Conservation (phyloP, 768 basidiomycete species). For the Vishniacozyma victoriae region DNA sequence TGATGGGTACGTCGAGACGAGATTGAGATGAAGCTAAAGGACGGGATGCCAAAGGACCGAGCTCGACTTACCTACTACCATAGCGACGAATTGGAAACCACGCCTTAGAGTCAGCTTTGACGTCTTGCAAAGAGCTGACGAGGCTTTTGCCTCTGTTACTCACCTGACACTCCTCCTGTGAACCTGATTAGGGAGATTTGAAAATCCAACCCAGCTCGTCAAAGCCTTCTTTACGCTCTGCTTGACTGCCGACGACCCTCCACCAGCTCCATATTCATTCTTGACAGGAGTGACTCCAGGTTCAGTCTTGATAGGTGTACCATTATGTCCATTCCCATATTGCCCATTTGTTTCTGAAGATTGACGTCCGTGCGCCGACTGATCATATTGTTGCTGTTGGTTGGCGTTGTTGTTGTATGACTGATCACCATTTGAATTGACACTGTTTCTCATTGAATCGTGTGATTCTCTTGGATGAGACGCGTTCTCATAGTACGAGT, state of each 20-base stretch:
- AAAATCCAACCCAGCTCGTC: slow-evolving; percentile 53
- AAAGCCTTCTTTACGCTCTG: slow-evolving; percentile 41
- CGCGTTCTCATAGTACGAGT: slow-evolving; percentile 31
- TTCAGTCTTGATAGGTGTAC: too few relatives aligned
- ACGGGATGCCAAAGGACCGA: neutral
- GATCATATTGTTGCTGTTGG: slow-evolving; percentile 5
- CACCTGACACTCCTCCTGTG: slow-evolving; percentile 97
- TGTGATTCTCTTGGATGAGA: too few relatives aligned
- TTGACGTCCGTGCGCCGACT: too few relatives aligned
- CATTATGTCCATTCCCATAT: neutral
- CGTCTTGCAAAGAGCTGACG: neutral
- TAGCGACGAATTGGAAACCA: slow-evolving; percentile 92
- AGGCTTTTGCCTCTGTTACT: slow-evolving; percentile 45
- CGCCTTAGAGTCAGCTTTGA: slow-evolving; percentile 19
- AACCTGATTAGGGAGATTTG: slow-evolving; percentile 98
- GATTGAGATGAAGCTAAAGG: neutral
- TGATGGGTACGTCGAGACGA: too few relatives aligned
- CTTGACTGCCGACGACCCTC: neutral
- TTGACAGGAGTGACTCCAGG: slow-evolving; percentile 12
- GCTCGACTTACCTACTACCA: slow-evolving; percentile 86
- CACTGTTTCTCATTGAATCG: slow-evolving; percentile 7
- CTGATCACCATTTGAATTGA: slow-evolving; percentile 15
- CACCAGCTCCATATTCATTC: slow-evolving; percentile 3
- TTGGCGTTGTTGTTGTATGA: neutral
- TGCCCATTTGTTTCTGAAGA: too few relatives aligned